phyloP scores from a whole-genome alignment of 2,329 filamentous ascomycete species.

The Penicillium janthinellum region DNA sequence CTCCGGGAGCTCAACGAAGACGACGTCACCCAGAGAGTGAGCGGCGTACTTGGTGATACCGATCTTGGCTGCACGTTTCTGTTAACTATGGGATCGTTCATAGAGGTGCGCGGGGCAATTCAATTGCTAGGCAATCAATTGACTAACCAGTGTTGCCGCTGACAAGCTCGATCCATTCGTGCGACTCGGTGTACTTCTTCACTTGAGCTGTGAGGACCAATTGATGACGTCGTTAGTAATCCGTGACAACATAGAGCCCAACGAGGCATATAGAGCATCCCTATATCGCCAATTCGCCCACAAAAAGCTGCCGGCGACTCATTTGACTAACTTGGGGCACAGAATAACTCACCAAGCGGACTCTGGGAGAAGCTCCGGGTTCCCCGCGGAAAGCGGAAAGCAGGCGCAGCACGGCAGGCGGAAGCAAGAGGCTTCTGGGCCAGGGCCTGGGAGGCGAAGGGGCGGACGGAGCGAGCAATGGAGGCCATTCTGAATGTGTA shows the following conservation, averaged over 20 bases:
- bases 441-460: slow-evolving; percentile 40
- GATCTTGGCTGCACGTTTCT: slow-evolving; percentile 56
- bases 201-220: slow-evolving; percentile 39
- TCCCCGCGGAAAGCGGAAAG: slow-evolving; percentile 46
- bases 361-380: slow-evolving; percentile 47
- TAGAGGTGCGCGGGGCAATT: background rate
- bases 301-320: background rate
- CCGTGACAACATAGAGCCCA: slow-evolving; percentile 11
- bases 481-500: slow-evolving; percentile 37
- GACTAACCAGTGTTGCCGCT: slow-evolving; percentile 72
- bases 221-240: slow-evolving; percentile 28
- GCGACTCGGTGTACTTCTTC: slow-evolving; percentile 93
- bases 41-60: slow-evolving; percentile 93
- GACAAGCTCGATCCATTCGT: slow-evolving; percentile 95
- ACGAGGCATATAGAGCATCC: background rate
- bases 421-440: slow-evolving; percentile 40
- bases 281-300: slow-evolving; percentile 11
- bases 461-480: slow-evolving; percentile 39
- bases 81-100: background rate
- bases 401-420: slow-evolving; percentile 35
- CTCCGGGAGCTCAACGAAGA: slow-evolving; percentile 92
- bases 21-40: slow-evolving; percentile 89
- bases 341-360: slow-evolving; percentile 38
- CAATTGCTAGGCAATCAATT: background rate
- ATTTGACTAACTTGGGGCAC: slow-evolving; percentile 1